Percentiles rank a stretch among this genome's conserved stretches.
These are phyloP conservation scores for Acephala macrosclerotiorum DNA, from an alignment of 2,329 filamentous ascomycete genomes.

Conservation along the genomic window DNA sequence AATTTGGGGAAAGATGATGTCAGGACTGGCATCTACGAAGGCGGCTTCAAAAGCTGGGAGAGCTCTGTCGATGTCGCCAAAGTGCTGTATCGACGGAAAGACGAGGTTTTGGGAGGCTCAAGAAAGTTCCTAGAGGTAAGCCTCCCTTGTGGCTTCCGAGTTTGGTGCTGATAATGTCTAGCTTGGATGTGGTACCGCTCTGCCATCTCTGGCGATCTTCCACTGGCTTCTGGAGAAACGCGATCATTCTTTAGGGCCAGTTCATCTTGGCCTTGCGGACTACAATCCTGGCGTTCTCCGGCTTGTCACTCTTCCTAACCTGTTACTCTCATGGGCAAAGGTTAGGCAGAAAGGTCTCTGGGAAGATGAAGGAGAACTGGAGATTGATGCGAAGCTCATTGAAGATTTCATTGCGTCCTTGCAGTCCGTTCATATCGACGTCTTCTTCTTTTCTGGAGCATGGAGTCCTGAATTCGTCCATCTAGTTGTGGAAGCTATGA, in stretches of 20 bases:
- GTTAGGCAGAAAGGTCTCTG: slow-evolving; percentile 29
- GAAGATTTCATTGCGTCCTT: slow-evolving; percentile 65
- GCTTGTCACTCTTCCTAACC: slow-evolving; percentile 81
- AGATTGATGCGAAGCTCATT: slow-evolving; percentile 55
- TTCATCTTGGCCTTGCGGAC: slow-evolving; percentile 72
- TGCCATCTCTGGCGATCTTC: slow-evolving; percentile 76
- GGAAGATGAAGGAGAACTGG: slow-evolving; percentile 44
- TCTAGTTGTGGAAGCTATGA: slow-evolving; percentile 51
- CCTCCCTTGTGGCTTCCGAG: slow-evolving; percentile 7
- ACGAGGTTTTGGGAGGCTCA: slow-evolving; percentile 16
- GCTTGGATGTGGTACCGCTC: slow-evolving; percentile 80
- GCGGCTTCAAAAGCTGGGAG: slow-evolving; percentile 91
- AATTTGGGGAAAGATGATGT: slow-evolving; percentile 74
- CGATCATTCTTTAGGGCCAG: neutral
- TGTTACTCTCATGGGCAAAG: slow-evolving; percentile 70
- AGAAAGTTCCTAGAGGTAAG: slow-evolving; percentile 42
- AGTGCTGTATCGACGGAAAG: slow-evolving; percentile 48
- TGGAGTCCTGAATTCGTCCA: slow-evolving; percentile 73
- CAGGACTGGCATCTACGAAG: slow-evolving; percentile 83
- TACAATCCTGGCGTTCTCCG: slow-evolving; percentile 82
- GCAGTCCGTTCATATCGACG: slow-evolving; percentile 53
- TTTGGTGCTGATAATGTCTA: slow-evolving; percentile 44
- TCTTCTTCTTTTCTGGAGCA: slow-evolving; percentile 77
- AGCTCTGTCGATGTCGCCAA: slow-evolving; percentile 82
- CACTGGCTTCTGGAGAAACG: slow-evolving; percentile 57